Evolutionary conservation across 2,329 filamentous ascomycete species (phyloP).

Genomic region (Fusarium annulatum): DNA sequence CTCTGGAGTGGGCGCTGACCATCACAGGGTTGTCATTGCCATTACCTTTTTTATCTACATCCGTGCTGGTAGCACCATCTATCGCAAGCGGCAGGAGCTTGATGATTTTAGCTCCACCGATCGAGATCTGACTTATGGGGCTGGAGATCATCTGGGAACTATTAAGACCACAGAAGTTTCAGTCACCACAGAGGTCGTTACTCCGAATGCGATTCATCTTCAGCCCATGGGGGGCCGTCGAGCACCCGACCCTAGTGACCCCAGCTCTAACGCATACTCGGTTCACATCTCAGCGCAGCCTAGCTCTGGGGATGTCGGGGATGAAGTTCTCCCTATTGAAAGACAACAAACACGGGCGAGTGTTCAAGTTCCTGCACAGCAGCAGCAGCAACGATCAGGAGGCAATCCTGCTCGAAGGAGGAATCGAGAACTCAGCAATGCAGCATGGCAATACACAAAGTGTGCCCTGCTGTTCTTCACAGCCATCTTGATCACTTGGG

Average conservation of each 20-base stretch:
- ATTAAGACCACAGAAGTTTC: slow-evolving; percentile 73
- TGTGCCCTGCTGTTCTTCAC: slow-evolving; percentile 78
- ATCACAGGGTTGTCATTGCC: slow-evolving; percentile 67
- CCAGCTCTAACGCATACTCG: slow-evolving; percentile 54
- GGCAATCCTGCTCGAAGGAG: slow-evolving; percentile 49
- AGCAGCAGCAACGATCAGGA: slow-evolving; percentile 31
- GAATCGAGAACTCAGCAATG: slow-evolving; percentile 67
- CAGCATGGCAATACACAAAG: slow-evolving; percentile 76
- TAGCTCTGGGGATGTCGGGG: slow-evolving; percentile 33
- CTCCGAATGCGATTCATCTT: slow-evolving; percentile 38
- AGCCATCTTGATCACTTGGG: slow-evolving; percentile 78
- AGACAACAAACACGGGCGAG: slow-evolving; percentile 21
- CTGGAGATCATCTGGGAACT: slow-evolving; percentile 57
- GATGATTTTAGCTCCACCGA: slow-evolving; percentile 64
- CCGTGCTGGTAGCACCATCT: slow-evolving; percentile 74
- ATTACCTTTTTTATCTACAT: slow-evolving; percentile 74
- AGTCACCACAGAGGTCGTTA: slow-evolving; percentile 63
- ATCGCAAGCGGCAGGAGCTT: slow-evolving; percentile 72
- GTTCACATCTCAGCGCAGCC: slow-evolving; percentile 60
- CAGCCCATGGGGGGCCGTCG: slow-evolving; percentile 37
- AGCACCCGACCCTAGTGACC: slow-evolving; percentile 22
- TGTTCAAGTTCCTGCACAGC: slow-evolving; percentile 20
- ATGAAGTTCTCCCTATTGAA: slow-evolving; percentile 45
- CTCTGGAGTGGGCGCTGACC: slow-evolving; percentile 12
- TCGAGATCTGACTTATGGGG: slow-evolving; percentile 54